These are phyloP conservation scores for Mucor lusitanicus DNA, from an alignment of 371 early-diverging fungal species.

Conservation along the genomic window DNA sequence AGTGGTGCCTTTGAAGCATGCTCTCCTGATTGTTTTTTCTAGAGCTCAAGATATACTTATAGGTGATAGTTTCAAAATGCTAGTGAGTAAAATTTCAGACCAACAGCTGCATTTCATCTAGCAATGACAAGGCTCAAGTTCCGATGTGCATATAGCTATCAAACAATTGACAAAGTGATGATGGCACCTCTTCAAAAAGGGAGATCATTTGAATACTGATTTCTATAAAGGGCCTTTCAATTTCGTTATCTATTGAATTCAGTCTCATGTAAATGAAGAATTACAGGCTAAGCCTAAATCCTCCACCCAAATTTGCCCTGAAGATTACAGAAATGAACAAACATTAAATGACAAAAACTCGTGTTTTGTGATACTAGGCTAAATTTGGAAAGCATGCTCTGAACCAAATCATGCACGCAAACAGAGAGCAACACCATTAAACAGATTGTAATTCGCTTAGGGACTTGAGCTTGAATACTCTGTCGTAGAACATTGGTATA, in stretches of 20 bases:
- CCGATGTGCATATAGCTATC: background rate
- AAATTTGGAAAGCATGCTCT: background rate
- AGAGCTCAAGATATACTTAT: background rate
- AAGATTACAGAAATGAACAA: background rate
- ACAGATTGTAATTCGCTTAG: too few species aligned
- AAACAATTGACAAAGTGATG: background rate
- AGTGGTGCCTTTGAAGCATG: too few species aligned
- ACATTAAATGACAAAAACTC: slow-evolving; percentile 1
- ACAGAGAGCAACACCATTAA: too few species aligned
- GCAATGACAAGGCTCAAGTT: background rate
- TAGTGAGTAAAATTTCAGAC: background rate
- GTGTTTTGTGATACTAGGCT: background rate
- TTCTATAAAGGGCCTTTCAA: background rate
- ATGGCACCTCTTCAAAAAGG: background rate
- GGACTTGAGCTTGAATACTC: background rate
- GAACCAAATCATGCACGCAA: background rate
- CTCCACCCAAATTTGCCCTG: background rate
- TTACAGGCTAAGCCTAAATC: background rate
- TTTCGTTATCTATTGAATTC: background rate
- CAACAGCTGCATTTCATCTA: background rate
- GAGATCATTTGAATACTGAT: background rate
- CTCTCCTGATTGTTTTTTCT: background rate
- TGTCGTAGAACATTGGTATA: background rate
- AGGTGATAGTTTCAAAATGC: background rate
- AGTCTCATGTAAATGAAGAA: background rate